phyloP scores from a whole-genome alignment of 1,139 yeast genomes.

The Hemisphaericaspora subhashii region DNA sequence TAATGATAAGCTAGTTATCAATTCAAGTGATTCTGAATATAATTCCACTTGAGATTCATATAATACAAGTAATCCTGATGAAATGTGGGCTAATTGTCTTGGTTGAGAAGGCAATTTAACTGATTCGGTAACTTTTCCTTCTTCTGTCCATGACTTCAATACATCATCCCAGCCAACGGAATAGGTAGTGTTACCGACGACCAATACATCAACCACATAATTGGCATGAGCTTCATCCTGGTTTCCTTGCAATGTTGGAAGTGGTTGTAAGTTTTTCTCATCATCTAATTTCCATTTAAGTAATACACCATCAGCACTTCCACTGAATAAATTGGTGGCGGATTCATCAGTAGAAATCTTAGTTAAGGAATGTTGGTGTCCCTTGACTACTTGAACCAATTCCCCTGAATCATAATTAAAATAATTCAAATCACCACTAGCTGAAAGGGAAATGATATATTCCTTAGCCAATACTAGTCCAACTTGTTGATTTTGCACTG shows the following conservation, averaged over 20 bases:
- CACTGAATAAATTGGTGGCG: slow-evolving; percentile 49
- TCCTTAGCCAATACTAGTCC: slow-evolving; percentile 72
- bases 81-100: slow-evolving; percentile 41
- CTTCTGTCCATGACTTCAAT: slow-evolving; percentile 47
- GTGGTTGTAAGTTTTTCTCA: slow-evolving; percentile 35
- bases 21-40: slow-evolving; percentile 26
- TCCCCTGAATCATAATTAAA: slow-evolving; percentile 40
- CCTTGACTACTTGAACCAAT: slow-evolving; percentile 52
- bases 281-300: slow-evolving; percentile 53
- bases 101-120: slow-evolving; percentile 62
- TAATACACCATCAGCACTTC: slow-evolving; percentile 85
- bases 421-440: slow-evolving; percentile 69
- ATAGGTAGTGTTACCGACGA: slow-evolving; percentile 30
- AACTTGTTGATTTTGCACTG: slow-evolving; percentile 67
- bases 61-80: slow-evolving; percentile 39
- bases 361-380: slow-evolving; percentile 85
- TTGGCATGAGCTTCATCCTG: slow-evolving; percentile 48
- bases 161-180: slow-evolving; percentile 90
- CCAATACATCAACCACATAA: slow-evolving; percentile 50
- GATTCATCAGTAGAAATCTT: slow-evolving; percentile 32
- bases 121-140: slow-evolving; percentile 25
- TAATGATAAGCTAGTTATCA: slow-evolving; percentile 25
- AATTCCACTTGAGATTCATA: slow-evolving; percentile 48
- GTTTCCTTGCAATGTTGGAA: slow-evolving; percentile 9
- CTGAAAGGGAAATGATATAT: slow-evolving; percentile 63